These are phyloP conservation scores for Moricandia moricandioides DNA, from an alignment of 345 rosid genomes.

Conservation along the genomic window DNA sequence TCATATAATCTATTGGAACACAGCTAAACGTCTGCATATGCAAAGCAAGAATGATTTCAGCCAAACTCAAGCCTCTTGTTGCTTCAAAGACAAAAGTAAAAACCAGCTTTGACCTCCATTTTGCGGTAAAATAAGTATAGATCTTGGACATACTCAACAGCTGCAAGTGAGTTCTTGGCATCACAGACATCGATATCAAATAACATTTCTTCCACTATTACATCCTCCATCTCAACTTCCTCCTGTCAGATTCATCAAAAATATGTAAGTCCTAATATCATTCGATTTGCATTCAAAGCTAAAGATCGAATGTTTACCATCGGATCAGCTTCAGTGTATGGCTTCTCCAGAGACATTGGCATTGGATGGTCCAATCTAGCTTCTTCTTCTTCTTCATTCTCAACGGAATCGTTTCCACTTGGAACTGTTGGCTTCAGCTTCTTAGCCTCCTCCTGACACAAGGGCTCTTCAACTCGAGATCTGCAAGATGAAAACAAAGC, in stretches of 20 bases:
- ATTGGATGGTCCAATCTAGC: conserved; percentile 47
- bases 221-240: conserved; percentile 90
- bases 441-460: conserved; percentile 41
- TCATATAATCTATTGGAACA: conserved; percentile 63
- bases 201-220: conserved; percentile 51
- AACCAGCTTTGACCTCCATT: conserved; percentile 56
- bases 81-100: background rate
- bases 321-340: conserved; percentile 47
- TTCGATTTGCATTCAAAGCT: background rate
- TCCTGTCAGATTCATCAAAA: conserved; percentile 36
- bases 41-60: background rate
- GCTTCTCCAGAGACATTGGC: conserved; percentile 67
- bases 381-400: conserved; percentile 46
- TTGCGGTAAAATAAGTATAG: conserved; percentile 54
- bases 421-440: conserved; percentile 49
- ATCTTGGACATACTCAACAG: conserved; percentile 84
- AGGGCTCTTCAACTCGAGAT: conserved; percentile 21
- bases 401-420: conserved; percentile 48
- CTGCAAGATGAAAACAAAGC: conserved; percentile 21
- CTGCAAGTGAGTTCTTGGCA: conserved; percentile 66
- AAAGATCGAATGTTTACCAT: conserved; percentile 44
- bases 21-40: conserved; percentile 53
- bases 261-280: background rate
- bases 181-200: conserved; percentile 72
- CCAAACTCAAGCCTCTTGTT: background rate